Evolutionary conservation across 495 filamentous ascomycete species (phyloP).

Genomic region (Halenospora varia): DNA sequence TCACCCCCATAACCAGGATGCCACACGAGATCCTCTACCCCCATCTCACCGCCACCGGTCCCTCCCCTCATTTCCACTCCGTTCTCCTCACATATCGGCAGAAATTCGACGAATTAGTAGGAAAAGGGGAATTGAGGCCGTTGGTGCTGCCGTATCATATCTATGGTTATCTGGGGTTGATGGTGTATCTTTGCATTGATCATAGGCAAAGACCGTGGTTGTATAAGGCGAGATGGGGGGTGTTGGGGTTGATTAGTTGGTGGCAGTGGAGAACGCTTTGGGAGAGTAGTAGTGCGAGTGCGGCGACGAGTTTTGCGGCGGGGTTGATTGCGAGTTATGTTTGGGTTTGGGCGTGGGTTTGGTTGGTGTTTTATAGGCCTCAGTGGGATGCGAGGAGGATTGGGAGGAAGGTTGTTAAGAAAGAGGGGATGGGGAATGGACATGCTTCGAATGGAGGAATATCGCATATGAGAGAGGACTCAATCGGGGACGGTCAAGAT

Average conservation of each 20-base stretch:
- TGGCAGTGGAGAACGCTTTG: conserved; percentile 39
- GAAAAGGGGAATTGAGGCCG: conserved; percentile 41
- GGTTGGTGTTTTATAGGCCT: conserved; percentile 61
- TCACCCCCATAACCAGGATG: too few relatives aligned
- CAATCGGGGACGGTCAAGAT: too few relatives aligned
- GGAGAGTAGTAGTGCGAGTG: conserved; percentile 47
- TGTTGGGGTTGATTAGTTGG: conserved; percentile 36
- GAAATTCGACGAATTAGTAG: conserved; percentile 23
- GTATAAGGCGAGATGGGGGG: conserved; percentile 44
- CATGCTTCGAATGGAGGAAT: conserved; percentile 16
- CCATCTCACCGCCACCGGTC: conserved; percentile 14
- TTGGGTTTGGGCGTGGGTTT: conserved; percentile 56
- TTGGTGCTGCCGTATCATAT: conserved; percentile 52
- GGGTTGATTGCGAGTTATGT: conserved; percentile 65
- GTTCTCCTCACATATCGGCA: conserved; percentile 12
- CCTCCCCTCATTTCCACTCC: conserved; percentile 5
- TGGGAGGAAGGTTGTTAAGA: conserved; percentile 45
- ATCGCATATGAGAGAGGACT: background rate
- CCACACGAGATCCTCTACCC: conserved; percentile 10
- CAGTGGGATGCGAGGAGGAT: conserved; percentile 68
- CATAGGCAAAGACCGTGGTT: conserved; percentile 46
- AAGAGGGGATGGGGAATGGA: conserved; percentile 23
- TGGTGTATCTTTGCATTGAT: conserved; percentile 54
- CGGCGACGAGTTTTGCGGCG: conserved; percentile 61
- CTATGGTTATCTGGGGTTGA: conserved; percentile 40